Evolutionary conservation across 768 basidiomycete genomes (phyloP), one percentile per base, ranked within the genome.

Genomic region (Lyophyllum shimeji): DNA sequence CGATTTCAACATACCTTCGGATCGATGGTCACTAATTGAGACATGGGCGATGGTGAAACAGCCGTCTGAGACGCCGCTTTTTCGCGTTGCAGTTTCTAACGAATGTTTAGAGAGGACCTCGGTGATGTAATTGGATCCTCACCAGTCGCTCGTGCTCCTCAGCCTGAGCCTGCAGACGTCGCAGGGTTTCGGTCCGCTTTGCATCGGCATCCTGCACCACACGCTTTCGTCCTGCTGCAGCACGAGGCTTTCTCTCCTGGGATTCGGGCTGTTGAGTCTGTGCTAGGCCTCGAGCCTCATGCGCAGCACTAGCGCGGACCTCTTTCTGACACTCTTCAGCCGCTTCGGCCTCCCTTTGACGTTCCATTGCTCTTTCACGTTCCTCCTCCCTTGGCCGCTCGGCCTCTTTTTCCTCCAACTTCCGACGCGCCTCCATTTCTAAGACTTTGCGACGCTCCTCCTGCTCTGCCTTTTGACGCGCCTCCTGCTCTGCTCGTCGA

Each of bases 161-260:
- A 21, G 65, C 67, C 52, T 69, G 65, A 23, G 50, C 63, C 27
- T 63, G 59, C 7, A 67, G 59, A 29, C 67, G 67, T 21, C 59
- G 57, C 23, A 65, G 27, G 17, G 61, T 63, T 44, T 67, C 64
- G 11, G 62, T 63, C 5, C 63, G 61, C 56, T 65, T 67, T 42
- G 61, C 64, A 8, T 46, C 52, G 25, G 42, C 45, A 29, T 52
- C 58, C n/a, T 57, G 27, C 37, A 45, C 21, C 1, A 50, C 21
- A 27, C 33, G 53, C 39, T 53, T 48, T 20, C 53, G 55, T 46
- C 57, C 53, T 49, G 42, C 4, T 15, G 47, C 47, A 13, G 15
- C 8, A 29, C 25, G 56, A 3, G 50, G 48, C 40, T 58, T 48
- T 31, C 24, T 55, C 7, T 47, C 1, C n/a, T 46, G 24, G 15